Evolutionary conservation across 345 rosid species (phyloP).

Genomic region (Ceriops decandra): DNA sequence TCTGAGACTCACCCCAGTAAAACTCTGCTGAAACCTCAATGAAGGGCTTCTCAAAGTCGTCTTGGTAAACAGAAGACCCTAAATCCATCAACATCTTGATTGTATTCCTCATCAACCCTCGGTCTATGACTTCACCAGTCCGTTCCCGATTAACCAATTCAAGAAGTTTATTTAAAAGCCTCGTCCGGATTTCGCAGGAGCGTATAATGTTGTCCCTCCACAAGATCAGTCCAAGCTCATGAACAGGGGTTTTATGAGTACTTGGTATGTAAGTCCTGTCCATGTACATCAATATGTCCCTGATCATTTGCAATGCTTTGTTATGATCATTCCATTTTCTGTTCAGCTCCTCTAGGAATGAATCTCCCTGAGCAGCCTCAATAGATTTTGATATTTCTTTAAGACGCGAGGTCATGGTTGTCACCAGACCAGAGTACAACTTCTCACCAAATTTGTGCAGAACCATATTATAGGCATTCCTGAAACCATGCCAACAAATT

Average conservation of each 20-base stretch:
- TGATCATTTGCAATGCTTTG: slow-evolving; percentile 94
- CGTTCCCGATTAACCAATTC: slow-evolving; percentile 76
- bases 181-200: slow-evolving; percentile 62
- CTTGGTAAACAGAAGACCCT: slow-evolving; percentile 89
- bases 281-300: slow-evolving; percentile 98
- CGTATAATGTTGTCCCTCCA: slow-evolving; percentile 90
- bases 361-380: slow-evolving; percentile 91
- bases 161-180: slow-evolving; percentile 77
- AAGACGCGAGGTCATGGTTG: slow-evolving; percentile 88
- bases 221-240: slow-evolving; percentile 80
- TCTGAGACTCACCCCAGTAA: slow-evolving; percentile 83
- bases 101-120: slow-evolving; percentile 88
- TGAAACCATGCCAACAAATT: slow-evolving; percentile 25
- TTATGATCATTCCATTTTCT: slow-evolving; percentile 98
- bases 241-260: slow-evolving; percentile 78
- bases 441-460: slow-evolving; percentile 93
- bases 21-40: slow-evolving; percentile 89
- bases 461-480: slow-evolving; percentile 99
- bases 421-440: slow-evolving; percentile 76
- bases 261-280: slow-evolving; percentile 87
- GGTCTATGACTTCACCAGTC: slow-evolving; percentile 85
- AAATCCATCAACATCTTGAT: slow-evolving; percentile 94
- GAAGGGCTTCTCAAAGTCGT: slow-evolving; percentile 90
- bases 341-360: slow-evolving; percentile 85
- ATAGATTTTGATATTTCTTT: slow-evolving; percentile 69